Percentiles rank a stretch among this genome's conserved stretches.
Evolutionary conservation across 306 rosid species (phyloP).

Genomic region (Lagenaria siceraria): DNA sequence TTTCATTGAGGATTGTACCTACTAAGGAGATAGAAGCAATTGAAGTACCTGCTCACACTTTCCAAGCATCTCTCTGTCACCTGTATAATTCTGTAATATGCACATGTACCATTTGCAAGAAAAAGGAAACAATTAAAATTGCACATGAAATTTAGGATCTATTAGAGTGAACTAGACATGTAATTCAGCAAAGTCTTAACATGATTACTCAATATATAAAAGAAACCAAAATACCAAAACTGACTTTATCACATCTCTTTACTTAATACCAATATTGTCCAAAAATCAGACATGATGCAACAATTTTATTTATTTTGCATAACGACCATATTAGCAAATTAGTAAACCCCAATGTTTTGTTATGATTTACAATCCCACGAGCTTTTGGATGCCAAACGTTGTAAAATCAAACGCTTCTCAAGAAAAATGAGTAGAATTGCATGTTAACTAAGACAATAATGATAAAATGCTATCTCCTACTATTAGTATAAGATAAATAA

Average conservation of each 20-base stretch:
- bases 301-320: not conserved
- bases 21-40: conserved; percentile 9
- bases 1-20: conserved; percentile 4
- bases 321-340: not conserved
- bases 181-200: not conserved
- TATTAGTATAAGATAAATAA: not conserved
- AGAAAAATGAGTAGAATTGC: not conserved
- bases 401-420: not conserved
- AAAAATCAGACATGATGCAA: not conserved
- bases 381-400: not conserved
- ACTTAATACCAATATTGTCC: not conserved
- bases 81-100: conserved; percentile 53
- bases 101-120: not conserved
- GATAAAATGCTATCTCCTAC: not conserved
- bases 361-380: not conserved
- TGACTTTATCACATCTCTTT: not conserved
- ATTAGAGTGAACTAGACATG: not conserved
- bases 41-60: conserved; percentile 90
- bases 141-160: not conserved
- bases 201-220: not conserved
- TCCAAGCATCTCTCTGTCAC: conserved; percentile 83
- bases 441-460: not conserved
- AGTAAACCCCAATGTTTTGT: not conserved
- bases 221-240: not conserved
- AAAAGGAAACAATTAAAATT: not conserved